Base-by-base conservation (phyloP, 2,329 filamentous ascomycete species). In the Rachicladosporium sp. region DNA sequence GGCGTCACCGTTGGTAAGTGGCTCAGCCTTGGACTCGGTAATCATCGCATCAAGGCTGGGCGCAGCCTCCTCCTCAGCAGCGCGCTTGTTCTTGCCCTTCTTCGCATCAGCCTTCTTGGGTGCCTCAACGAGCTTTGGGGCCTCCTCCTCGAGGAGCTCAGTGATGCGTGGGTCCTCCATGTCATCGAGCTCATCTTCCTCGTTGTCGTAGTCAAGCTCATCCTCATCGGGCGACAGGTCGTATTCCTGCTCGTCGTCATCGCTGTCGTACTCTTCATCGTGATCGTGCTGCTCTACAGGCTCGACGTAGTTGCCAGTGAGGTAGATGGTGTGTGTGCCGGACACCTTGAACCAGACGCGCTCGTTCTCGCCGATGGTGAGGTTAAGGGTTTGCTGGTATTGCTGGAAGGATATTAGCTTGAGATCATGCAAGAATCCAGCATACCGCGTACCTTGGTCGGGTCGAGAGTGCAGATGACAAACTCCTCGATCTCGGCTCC, bases 251-350 rank as follows among this genome's bases (percentile, higher is more conserved):
- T n/a, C n/a, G n/a, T n/a, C n/a, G 12, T 74, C 64, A 33, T 78
- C 73, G 11, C 78, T 74, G 12, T 76, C 69, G 33, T 76, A 73
- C 37, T 80, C 73, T 35, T 82, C 67, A 31, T 73, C 67, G 34
- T 71, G 62, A 42, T 69, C 64, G 47, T 63, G 74, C 35, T 74
- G 68, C 43, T 78, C 71, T 46, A 78, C 70, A 57, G 75, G 71
- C 46, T 91, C 76, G 51, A 98, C 75, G 66, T 94, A 96, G 76
- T 98, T 98, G 53, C 91, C 91, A 46, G 89, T 96, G 44, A 98
- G 76, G 68, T 81, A 91, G 57, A 98, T 73, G 48, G 82, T 78
- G 73, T 95, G 87, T 46, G 84, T 91, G 54, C 91, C 91, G 46
- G 76, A 79, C 50, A 93, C 87, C 59, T 83, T 76, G 71, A 98